Conservation (phyloP, 345 rosid genomes). For the Citrus inodora region DNA sequence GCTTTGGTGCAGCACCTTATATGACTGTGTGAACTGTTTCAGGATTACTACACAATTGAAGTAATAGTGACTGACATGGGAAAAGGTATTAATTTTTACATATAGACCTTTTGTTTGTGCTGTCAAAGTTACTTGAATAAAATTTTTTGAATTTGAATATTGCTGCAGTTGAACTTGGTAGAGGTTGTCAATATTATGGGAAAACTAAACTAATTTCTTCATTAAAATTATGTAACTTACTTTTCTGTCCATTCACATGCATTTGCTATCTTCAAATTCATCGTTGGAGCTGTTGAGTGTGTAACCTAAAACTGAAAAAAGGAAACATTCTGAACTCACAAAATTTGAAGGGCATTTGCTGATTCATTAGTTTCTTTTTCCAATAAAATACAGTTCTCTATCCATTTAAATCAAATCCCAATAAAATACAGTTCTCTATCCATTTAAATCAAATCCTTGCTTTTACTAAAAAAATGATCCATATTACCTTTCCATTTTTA, state of each 20-base stretch:
- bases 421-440: neutral
- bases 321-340: too few relatives aligned
- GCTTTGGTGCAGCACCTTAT: neutral
- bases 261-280: neutral
- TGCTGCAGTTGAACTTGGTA: neutral
- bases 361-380: neutral
- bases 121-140: neutral
- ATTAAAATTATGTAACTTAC: neutral
- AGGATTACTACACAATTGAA: slow-evolving; percentile 68
- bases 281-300: neutral
- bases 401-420: neutral
- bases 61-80: slow-evolving; percentile 66
- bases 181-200: neutral
- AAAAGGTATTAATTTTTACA: slow-evolving; percentile 43
- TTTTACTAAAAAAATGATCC: too few relatives aligned
- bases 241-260: neutral
- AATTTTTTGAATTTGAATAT: neutral
- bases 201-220: neutral
- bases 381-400: neutral
- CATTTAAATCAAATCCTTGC: neutral
- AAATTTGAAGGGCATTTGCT: neutral
- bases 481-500: neutral
- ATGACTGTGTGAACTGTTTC: slow-evolving; percentile 22
- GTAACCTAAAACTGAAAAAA: too few relatives aligned
- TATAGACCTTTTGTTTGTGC: neutral